These are phyloP conservation scores for Coniophora puteana DNA, from an alignment of 1,284 basidiomycete genomes.

Conservation along the genomic window DNA sequence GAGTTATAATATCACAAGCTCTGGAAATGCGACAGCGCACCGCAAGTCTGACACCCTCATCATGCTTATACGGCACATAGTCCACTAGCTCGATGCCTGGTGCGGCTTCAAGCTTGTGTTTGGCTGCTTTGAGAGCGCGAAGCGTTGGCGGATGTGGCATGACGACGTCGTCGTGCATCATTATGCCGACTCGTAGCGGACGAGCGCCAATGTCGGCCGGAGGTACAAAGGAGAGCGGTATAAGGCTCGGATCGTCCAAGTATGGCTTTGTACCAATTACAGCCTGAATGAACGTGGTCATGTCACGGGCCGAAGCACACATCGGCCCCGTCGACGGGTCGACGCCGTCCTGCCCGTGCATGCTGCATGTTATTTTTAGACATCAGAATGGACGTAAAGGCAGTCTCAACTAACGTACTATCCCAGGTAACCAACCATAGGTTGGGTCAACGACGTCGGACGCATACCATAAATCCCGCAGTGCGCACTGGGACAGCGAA, in stretches of 20 bases:
- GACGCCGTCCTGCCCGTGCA: conserved; percentile 33
- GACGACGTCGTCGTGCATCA: conserved; percentile 43
- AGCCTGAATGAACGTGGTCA: conserved; percentile 36
- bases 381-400: no score
- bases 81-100: conserved; percentile 39
- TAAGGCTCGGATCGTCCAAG: conserved; percentile 34
- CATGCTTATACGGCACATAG: conserved; percentile 34
- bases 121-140: conserved; percentile 35
- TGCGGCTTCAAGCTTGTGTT: conserved; percentile 32
- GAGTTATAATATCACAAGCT: no score
- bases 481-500: conserved; percentile 37
- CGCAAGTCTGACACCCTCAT: conserved; percentile 29
- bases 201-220: conserved; percentile 17
- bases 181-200: conserved; percentile 40
- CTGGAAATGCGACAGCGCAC: conserved; percentile 23
- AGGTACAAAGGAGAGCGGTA: conserved; percentile 35
- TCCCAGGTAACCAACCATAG: conserved; percentile 12
- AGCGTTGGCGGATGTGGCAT: conserved; percentile 42
- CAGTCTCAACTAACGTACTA: conserved; percentile 14
- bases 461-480: conserved; percentile 43
- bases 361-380: no score
- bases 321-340: conserved; percentile 30
- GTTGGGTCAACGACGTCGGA: conserved; percentile 41
- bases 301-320: conserved; percentile 37
- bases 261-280: conserved; percentile 39